phyloP scores from a whole-genome alignment of 805 yeast species.

The Candida endomychidarum region DNA sequence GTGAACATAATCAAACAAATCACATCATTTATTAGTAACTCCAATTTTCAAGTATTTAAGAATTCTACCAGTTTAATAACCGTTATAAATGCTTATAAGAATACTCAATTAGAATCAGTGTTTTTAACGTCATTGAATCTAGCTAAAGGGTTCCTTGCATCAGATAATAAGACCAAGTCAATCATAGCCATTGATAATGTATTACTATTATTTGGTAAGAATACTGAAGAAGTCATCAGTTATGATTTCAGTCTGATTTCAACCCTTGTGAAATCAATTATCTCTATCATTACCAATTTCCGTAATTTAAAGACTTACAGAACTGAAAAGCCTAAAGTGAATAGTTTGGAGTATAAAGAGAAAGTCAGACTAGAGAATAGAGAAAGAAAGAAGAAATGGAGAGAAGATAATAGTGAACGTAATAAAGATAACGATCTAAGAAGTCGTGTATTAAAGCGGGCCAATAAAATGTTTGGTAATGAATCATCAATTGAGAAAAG shows the following conservation, averaged over 20 bases:
- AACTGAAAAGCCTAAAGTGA: constrained; percentile 25
- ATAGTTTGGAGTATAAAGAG: constrained; percentile 48
- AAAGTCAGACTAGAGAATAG: constrained; percentile 66
- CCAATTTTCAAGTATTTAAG: constrained; percentile 18
- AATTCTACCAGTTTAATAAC: constrained; percentile 16
- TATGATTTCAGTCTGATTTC: constrained; percentile 15
- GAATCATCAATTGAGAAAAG: constrained; percentile 49
- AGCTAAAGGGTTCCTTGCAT: constrained; percentile 14
- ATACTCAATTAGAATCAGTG: constrained; percentile 11
- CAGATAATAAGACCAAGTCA: constrained; percentile 11
- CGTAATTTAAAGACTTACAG: constrained; percentile 20
- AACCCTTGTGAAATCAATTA: constrained; percentile 19
- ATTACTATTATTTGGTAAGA: constrained; percentile 15
- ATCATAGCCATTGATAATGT: constrained; percentile 17
- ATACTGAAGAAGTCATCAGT: constrained; percentile 9
- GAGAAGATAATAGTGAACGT: constrained; percentile 74
- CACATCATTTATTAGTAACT: constrained; percentile 15
- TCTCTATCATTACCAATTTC: constrained; percentile 25
- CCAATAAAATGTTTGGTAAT: constrained; percentile 63
- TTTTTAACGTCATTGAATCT: constrained; percentile 15
- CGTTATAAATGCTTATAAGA: constrained; percentile 14
- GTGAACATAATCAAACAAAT: constrained; percentile 15
- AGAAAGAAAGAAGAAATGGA: constrained; percentile 79
- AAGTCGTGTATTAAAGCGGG: constrained; percentile 73
- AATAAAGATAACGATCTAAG: constrained; percentile 88